Conservation (phyloP, 345 rosid species). For the Euphorbia tirucalli region DNA sequence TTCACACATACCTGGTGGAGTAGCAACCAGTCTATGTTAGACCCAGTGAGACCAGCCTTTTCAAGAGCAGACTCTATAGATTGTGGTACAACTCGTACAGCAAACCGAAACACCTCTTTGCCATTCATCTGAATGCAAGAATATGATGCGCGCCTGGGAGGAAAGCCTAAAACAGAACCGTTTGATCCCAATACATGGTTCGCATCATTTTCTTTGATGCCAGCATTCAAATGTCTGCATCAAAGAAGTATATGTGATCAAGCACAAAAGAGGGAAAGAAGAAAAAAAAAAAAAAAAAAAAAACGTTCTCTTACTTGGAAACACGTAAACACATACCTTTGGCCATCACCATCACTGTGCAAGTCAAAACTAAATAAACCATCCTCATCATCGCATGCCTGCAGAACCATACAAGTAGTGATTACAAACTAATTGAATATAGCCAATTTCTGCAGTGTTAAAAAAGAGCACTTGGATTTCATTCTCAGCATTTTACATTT, state of each 20-base stretch:
- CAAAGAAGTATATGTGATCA: constrained; percentile 9
- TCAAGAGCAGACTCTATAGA: too few relatives aligned
- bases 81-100: constrained; percentile 77
- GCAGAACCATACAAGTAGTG: constrained; percentile 24
- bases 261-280: constrained; percentile 9
- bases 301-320: neutral
- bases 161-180: constrained; percentile 60
- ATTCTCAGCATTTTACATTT: too few relatives aligned
- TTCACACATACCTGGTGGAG: constrained; percentile 87
- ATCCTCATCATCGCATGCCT: constrained; percentile 85
- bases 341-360: constrained; percentile 85
- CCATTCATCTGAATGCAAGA: constrained; percentile 86
- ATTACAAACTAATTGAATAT: neutral
- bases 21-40: constrained; percentile 83
- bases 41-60: constrained; percentile 74
- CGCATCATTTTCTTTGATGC: constrained; percentile 36
- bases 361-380: constrained; percentile 79
- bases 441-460: too few relatives aligned
- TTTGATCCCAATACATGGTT: constrained; percentile 51
- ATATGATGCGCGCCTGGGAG: constrained; percentile 56
- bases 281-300: too few relatives aligned
- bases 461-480: too few relatives aligned
- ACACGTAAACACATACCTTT: constrained; percentile 45
- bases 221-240: constrained; percentile 72
- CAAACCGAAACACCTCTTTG: constrained; percentile 92